Evolutionary conservation across 108 stramenopile species (phyloP), one percentile per base, ranked within the genome.

Genomic region (Nitzschia putrida): DNA sequence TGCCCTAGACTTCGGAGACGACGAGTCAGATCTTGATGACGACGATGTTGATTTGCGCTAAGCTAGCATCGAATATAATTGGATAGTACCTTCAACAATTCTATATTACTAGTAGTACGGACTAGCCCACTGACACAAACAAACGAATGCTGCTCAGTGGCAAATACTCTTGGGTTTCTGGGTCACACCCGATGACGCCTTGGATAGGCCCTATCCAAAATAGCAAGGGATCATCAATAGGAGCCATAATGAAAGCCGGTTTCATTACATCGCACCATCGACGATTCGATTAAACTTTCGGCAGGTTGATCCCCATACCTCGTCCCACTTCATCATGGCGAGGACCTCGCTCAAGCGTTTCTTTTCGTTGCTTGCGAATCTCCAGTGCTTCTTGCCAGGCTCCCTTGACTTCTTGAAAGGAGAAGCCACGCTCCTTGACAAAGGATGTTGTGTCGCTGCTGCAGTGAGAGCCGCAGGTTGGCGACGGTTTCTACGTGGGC

Each of bases 261-360:
- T 50, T 50, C 47, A 50, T 37, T 57, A 68, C 42, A 61, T 14
- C 10, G 64, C 53, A n/a, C 52, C 22, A 61, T 75, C 66, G 22
- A 69, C 68, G n/a, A 69, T 6, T 0, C 83, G 75, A 23, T 26
- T 60, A 65, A 74, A 79, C 47, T 85, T 85, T 53, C 84, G 80
- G 45, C 69, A 68, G 8, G 78, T 71, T 44, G 80, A 81, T 69
- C 81, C 84, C 74, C 76, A 81, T 29, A 81, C 66, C 59, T 85
- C 84, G 49, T 85, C 84, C 65, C 69, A 64, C 18, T 74, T 76
- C 65, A 71, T 76, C 49, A 67, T 49, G 7, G 63, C 56, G 18
- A 72, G n/a, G 42, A 11, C 80, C 77, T 44, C 77, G 51, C 38
- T 75, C 61, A n/a, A 80, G 51, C 10, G 85, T 86, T 66, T 82